These are phyloP conservation scores for Ophiostoma angusticollis DNA, from an alignment of 2,329 filamentous ascomycete species.

Conservation along the genomic window DNA sequence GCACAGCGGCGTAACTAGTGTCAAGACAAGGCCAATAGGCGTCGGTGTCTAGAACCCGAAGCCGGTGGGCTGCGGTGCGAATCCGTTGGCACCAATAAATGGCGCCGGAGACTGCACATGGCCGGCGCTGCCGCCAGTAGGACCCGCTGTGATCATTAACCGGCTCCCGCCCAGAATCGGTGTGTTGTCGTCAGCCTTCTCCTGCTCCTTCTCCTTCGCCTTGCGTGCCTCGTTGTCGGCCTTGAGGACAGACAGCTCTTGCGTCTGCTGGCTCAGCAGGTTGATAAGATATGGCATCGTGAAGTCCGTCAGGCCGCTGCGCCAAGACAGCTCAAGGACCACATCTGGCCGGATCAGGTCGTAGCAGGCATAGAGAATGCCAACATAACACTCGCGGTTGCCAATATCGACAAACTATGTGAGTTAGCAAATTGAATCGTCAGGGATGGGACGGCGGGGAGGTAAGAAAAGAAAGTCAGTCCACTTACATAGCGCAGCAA, in stretches of 20 bases:
- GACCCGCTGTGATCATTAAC: slow-evolving; percentile 92
- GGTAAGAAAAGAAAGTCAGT: not conserved
- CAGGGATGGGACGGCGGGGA: not conserved
- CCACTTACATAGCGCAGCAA: slow-evolving; percentile 86
- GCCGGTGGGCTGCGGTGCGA: slow-evolving; percentile 78
- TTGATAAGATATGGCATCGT: slow-evolving; percentile 99
- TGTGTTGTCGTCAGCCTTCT: slow-evolving; percentile 85
- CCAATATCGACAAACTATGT: slow-evolving; percentile 93
- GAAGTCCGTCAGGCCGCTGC: slow-evolving; percentile 85
- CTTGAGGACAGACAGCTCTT: slow-evolving; percentile 72
- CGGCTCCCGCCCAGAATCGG: slow-evolving; percentile 82
- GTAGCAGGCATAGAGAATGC: slow-evolving; percentile 98
- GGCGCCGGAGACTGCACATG: slow-evolving; percentile 51
- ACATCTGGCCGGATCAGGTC: slow-evolving; percentile 88
- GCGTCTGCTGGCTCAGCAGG: slow-evolving; percentile 80
- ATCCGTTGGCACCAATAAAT: slow-evolving; percentile 73
- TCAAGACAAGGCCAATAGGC: slow-evolving; percentile 13
- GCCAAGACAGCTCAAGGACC: slow-evolving; percentile 94
- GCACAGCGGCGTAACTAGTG: too few relatives aligned
- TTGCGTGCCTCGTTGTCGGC: slow-evolving; percentile 72
- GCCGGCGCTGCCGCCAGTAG: slow-evolving; percentile 35
- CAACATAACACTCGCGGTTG: slow-evolving; percentile 98
- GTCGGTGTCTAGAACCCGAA: slow-evolving; percentile 43
- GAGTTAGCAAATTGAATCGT: slow-evolving; percentile 21
- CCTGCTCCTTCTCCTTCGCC: slow-evolving; percentile 26